These are phyloP conservation scores for Phaffia tasmanica DNA, from an alignment of 768 basidiomycete genomes.

Conservation along the genomic window DNA sequence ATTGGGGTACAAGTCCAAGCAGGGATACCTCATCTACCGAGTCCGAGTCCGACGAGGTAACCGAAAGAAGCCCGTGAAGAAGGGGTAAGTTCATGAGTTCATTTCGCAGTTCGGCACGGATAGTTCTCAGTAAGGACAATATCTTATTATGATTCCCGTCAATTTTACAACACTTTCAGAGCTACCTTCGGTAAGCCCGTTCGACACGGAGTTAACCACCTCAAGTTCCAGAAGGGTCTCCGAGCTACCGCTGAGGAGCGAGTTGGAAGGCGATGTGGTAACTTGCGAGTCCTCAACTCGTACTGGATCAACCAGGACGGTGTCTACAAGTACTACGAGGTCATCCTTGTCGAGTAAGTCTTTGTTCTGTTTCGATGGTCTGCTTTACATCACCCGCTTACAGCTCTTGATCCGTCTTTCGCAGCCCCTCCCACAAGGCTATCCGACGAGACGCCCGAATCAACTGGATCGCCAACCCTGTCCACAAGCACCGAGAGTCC, in stretches of 20 bases:
- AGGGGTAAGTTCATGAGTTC: constrained; percentile 50
- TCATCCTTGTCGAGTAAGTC: constrained; percentile 91
- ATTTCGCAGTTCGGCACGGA: neutral
- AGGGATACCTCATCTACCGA: constrained; percentile 96
- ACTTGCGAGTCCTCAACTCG: constrained; percentile 79
- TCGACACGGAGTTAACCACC: constrained; percentile 97
- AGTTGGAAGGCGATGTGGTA: constrained; percentile 90
- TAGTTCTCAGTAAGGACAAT: too few species aligned
- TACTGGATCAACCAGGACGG: constrained; percentile 66
- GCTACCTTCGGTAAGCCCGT: constrained; percentile 99
- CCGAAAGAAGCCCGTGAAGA: constrained; percentile 96
- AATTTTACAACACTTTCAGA: constrained; percentile 45
- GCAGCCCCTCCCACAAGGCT: constrained; percentile 42
- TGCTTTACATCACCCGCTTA: constrained; percentile 24
- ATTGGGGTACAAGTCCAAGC: constrained; percentile 99
- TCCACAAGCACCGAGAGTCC: constrained; percentile 96
- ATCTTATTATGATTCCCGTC: neutral
- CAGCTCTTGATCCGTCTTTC: constrained; percentile 32
- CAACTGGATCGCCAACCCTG: constrained; percentile 97
- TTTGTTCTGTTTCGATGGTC: constrained; percentile 1
- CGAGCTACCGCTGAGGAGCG: constrained; percentile 94
- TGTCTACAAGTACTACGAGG: constrained; percentile 68
- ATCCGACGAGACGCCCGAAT: constrained; percentile 93
- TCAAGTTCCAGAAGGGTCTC: constrained; percentile 92
- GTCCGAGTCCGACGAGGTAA: constrained; percentile 94